Evolutionary conservation across 306 rosid genomes (phyloP).

Genomic region (Ceratonia siliqua): DNA sequence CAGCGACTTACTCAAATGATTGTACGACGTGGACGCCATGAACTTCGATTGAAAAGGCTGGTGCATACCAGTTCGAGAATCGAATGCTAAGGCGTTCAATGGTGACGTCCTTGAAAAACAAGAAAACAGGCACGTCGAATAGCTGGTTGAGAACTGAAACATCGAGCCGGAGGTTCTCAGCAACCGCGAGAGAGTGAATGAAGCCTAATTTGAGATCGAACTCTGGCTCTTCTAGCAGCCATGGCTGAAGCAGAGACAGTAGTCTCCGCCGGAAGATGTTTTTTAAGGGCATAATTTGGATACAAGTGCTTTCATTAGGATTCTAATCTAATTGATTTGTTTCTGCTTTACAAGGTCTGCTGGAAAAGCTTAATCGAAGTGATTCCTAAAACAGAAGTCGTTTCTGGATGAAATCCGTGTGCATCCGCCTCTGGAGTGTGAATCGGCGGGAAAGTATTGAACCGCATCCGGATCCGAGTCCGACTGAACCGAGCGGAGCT

Average conservation of each 20-base stretch:
- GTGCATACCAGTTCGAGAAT: slow-evolving; percentile 69
- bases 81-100: slow-evolving; percentile 54
- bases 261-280: slow-evolving; percentile 56
- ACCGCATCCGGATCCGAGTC: neutral
- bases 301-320: neutral
- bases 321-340: slow-evolving; percentile 16
- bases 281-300: slow-evolving; percentile 49
- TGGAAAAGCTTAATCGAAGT: slow-evolving; percentile 4
- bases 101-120: slow-evolving; percentile 57
- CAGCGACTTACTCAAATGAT: slow-evolving; percentile 52
- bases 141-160: slow-evolving; percentile 57
- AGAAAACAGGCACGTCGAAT: slow-evolving; percentile 46
- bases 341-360: neutral
- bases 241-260: slow-evolving; percentile 72
- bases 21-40: slow-evolving; percentile 57
- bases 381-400: neutral
- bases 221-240: slow-evolving; percentile 71
- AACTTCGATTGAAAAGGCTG: slow-evolving; percentile 62
- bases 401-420: neutral
- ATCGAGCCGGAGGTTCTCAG: slow-evolving; percentile 57
- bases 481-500: neutral
- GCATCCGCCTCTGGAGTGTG: neutral
- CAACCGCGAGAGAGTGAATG: slow-evolving; percentile 50
- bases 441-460: slow-evolving; percentile 49
- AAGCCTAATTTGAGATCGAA: slow-evolving; percentile 65